Base-by-base conservation (phyloP, 1,284 basidiomycete species). In the Fomitopsis pinicola region DNA sequence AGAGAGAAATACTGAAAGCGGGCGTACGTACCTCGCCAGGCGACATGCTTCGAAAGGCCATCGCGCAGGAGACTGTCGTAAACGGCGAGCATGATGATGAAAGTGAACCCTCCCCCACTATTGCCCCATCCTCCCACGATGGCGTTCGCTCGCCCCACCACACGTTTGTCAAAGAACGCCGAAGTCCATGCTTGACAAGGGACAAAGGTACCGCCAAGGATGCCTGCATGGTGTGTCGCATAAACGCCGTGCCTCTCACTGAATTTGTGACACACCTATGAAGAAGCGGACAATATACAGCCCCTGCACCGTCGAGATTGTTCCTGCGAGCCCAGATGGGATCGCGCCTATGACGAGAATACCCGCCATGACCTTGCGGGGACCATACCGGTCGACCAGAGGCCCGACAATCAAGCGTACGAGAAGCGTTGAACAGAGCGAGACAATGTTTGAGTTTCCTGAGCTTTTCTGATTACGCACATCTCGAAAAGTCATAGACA, bases 241-340 rank as follows among this genome's bases (percentile, higher is more conserved):
- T 36, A n/a, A 22, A 22, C 12, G 7, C 22, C 22, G 9, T 4
- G 22, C 8, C 5, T 5, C 42, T 6, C 14, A 30, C 6, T 9
- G 9, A 22, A 10, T 12, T 30, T 28, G 12, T 4, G 12, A 50
- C 48, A 17, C 69, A 59, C 76, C 76, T 59, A 84, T 82, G 68
- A 83, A 81, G 72, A 84, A 84, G 3, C 84, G 74, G 17, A 84
- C 68, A 6, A 72, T 72, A 63, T 86, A 82, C 2, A 89, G 77
- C 0, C 80, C 79, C 1, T 63, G 53, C 0, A 78, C 80, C 57
- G 68, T 78, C 48, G 72, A 71, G 5, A 80, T 77, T 0, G 83
- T 82, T 4, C 85, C 86, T 0, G 86, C 85, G 7, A 88, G 71
- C 1, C 83, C 87, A 1, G 83, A 86, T 1, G 87, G 87, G 44